Evolutionary conservation across 768 basidiomycete genomes (phyloP).

Genomic region (Hygrophorus pudorinus): DNA sequence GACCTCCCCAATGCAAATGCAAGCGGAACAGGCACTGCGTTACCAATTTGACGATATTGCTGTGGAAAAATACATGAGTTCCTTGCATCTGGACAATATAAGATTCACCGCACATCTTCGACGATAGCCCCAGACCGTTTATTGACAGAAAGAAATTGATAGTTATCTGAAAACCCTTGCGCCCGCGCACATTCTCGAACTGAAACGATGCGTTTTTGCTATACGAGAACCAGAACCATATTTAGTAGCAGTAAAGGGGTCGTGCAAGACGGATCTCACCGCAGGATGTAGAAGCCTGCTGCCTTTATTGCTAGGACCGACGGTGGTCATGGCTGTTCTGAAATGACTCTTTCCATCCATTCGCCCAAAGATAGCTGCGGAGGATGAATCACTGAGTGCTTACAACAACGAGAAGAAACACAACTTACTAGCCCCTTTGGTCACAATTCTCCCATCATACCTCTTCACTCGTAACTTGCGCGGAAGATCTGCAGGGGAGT

Average conservation of each 20-base stretch:
- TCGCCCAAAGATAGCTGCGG: constrained; percentile 44
- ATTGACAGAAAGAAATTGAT: constrained; percentile 46
- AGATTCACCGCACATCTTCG: constrained; percentile 36
- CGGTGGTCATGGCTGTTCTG: constrained; percentile 52
- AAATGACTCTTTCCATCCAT: constrained; percentile 44
- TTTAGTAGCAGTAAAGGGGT: neutral
- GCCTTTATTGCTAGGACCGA: constrained; percentile 41
- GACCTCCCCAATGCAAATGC: constrained; percentile 52
- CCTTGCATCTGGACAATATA: constrained; percentile 2
- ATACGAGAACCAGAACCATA: neutral
- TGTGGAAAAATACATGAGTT: constrained; percentile 15
- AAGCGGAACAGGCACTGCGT: constrained; percentile 67
- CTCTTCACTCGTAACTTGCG: constrained; percentile 18
- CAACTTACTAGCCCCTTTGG: constrained; percentile 14
- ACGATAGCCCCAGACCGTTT: constrained; percentile 23
- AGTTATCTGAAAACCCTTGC: constrained; percentile 71
- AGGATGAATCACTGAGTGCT: neutral
- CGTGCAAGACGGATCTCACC: constrained; percentile 14
- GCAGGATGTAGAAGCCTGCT: constrained; percentile 33
- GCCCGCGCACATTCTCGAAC: constrained; percentile 62
- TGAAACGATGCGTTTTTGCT: constrained; percentile 67
- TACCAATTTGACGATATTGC: constrained; percentile 74
- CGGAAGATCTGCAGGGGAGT: constrained; percentile 30
- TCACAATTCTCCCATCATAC: neutral
- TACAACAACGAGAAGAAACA: constrained; percentile 9